phyloP scores from a whole-genome alignment of 371 early-diverging fungal species.

The Caulochytrium protostelioides region DNA sequence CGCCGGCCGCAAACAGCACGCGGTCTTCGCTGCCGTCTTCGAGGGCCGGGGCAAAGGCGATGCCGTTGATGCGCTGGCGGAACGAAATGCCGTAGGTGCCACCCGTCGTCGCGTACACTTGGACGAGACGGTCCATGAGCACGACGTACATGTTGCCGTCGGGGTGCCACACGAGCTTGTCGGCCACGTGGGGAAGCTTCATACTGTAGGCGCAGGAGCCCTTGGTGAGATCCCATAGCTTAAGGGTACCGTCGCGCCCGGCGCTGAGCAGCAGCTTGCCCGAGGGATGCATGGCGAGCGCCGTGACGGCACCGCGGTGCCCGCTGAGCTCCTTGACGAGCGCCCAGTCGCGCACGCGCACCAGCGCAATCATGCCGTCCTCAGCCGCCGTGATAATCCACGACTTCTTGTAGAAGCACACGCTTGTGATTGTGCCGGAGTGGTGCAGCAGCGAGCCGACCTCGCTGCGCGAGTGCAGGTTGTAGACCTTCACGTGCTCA shows the following conservation, averaged over 20 bases:
- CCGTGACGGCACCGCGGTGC: constrained; percentile 40
- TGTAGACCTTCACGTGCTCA: constrained; percentile 78
- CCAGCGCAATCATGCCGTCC: constrained; percentile 66
- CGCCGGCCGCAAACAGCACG: constrained; percentile 12
- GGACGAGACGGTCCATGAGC: constrained; percentile 41
- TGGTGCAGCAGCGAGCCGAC: constrained; percentile 79
- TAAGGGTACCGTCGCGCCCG: constrained; percentile 49
- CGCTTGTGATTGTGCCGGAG: constrained; percentile 63
- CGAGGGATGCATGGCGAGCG: constrained; percentile 70
- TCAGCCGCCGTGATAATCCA: constrained; percentile 76
- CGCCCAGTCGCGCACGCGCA: constrained; percentile 90
- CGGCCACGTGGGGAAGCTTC: constrained; percentile 24
- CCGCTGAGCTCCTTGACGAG: constrained; percentile 66
- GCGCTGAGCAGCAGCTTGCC: constrained; percentile 78
- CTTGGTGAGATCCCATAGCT: constrained; percentile 73
- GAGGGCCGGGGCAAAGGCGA: constrained; percentile 4
- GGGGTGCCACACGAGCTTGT: constrained; percentile 47
- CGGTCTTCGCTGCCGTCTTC: neutral
- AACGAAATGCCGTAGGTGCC: constrained; percentile 5
- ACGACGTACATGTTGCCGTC: constrained; percentile 54
- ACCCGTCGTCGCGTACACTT: constrained; percentile 36
- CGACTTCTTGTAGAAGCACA: constrained; percentile 52
- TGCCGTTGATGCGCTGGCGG: constrained; percentile 7
- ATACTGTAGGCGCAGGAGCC: constrained; percentile 54
- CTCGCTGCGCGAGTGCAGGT: constrained; percentile 66